Base-by-base conservation (phyloP, 306 rosid genomes). In the Casuarina cunninghamiana region DNA sequence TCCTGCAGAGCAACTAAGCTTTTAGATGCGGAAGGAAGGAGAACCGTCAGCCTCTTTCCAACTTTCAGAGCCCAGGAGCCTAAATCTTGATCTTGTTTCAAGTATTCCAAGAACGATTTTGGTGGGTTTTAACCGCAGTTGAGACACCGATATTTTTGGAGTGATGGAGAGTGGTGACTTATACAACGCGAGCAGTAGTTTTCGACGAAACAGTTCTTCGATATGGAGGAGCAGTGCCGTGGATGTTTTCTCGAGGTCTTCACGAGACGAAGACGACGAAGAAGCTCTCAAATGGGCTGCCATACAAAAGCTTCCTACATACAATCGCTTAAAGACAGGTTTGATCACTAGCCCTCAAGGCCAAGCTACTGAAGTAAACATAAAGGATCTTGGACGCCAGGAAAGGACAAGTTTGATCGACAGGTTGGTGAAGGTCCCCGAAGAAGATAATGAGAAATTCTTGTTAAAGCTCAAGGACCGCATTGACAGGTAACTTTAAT, bases 241-340 rank as follows among this genome's bases (percentile, higher is more conserved):
- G 62, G 91, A 87, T 12, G 82, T 77, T 66, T 93, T 91, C 70
- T 80, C 92, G 0, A 79, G 75, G 50, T 87, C 97, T 16, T 75
- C 74, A 1, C 42, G 16, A 0, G 75, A 78, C 15, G 93, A 86
- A 39, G 85, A 86, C 2, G 96, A 90, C 73, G 97, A 90, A 82
- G 90, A 79, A 61, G 91, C 90, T 83, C 89, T 93, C 4, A 87
- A 83, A 77, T 90, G 97, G 97, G 90, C 91, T 61, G 89, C 89
- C 0, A 79, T 93, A 4, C 88, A 93, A 76, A 90, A 73, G 78
- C 93, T 93, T 38, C 98, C 97, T 3, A 91, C 97, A 5, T 90
- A 86, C 81, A 74, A 72, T 51, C 98, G 97, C 57, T 26, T 93
- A 45, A 90, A 83, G 75, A 93, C 83, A 85, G 97, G 97, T 3